Conservation (phyloP, 1,284 basidiomycete species). For the Trametes pubescens region DNA sequence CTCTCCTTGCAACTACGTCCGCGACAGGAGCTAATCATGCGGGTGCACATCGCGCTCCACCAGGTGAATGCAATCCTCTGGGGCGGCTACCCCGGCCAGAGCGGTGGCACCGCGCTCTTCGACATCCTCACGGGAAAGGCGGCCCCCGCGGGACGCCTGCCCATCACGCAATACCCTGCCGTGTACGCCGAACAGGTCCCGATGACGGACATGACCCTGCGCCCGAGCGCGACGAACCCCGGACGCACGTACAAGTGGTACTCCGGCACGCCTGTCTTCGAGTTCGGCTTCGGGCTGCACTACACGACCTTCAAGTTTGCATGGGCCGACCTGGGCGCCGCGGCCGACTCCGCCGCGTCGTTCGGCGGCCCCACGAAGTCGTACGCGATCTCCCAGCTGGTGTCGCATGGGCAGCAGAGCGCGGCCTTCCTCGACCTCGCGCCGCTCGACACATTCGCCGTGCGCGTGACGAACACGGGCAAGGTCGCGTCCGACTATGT, state of each 20-base stretch:
- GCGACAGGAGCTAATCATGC: background rate
- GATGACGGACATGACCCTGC: constrained; percentile 66
- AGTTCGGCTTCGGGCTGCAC: constrained; percentile 61
- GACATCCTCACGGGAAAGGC: constrained; percentile 59
- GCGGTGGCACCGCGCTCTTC: constrained; percentile 58
- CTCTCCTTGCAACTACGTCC: background rate
- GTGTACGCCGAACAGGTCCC: constrained; percentile 55
- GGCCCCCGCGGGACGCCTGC: constrained; percentile 61
- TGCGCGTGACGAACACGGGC: constrained; percentile 58
- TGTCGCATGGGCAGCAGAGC: constrained; percentile 38
- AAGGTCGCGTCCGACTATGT: constrained; percentile 61
- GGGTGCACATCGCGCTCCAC: background rate
- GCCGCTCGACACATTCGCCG: constrained; percentile 55
- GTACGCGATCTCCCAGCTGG: constrained; percentile 53
- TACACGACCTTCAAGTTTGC: constrained; percentile 57
- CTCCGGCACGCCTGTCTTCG: constrained; percentile 55
- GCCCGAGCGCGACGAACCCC: constrained; percentile 55
- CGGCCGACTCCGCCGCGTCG: constrained; percentile 4
- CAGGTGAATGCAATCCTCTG: constrained; percentile 63
- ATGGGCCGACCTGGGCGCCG: constrained; percentile 40
- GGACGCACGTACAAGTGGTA: constrained; percentile 69
- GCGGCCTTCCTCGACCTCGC: constrained; percentile 52
- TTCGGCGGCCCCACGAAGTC: constrained; percentile 37
- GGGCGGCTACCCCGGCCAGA: constrained; percentile 64
- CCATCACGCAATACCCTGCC: constrained; percentile 62